phyloP scores from a whole-genome alignment of 257 asterid genomes.

The Lithospermum erythrorhizon region DNA sequence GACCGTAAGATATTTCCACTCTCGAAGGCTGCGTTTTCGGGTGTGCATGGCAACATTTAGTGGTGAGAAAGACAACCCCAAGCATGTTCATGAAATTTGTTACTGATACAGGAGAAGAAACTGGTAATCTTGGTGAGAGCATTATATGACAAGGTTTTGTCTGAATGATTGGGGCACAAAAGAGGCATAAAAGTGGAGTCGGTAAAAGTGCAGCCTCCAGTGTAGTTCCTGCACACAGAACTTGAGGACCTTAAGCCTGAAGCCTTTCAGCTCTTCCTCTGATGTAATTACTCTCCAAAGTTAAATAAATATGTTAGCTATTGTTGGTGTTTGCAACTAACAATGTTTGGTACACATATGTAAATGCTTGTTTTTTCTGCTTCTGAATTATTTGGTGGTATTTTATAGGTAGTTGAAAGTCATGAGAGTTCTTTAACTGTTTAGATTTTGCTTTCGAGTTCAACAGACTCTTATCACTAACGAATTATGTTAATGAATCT shows the following conservation, averaged over 20 bases:
- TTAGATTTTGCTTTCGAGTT: no score
- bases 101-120: constrained; percentile 7
- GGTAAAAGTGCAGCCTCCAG: constrained; percentile 23
- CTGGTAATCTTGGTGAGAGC: constrained; percentile 17
- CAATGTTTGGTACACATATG: no score
- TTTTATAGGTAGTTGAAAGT: no score
- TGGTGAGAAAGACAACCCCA: constrained; percentile 34
- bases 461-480: no score
- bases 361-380: no score
- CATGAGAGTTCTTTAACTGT: no score
- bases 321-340: neutral
- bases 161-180: constrained; percentile 10
- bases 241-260: constrained; percentile 11
- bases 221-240: constrained; percentile 17
- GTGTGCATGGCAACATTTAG: constrained; percentile 25
- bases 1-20: constrained; percentile 17
- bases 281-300: constrained; percentile 30
- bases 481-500: no score
- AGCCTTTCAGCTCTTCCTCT: constrained; percentile 28
- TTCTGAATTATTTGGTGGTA: no score
- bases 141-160: constrained; percentile 27
- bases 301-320: no score
- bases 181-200: neutral
- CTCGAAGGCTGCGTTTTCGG: constrained; percentile 19
- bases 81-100: constrained; percentile 16